phyloP scores from a whole-genome alignment of 345 rosid genomes.

The Draba incana region DNA sequence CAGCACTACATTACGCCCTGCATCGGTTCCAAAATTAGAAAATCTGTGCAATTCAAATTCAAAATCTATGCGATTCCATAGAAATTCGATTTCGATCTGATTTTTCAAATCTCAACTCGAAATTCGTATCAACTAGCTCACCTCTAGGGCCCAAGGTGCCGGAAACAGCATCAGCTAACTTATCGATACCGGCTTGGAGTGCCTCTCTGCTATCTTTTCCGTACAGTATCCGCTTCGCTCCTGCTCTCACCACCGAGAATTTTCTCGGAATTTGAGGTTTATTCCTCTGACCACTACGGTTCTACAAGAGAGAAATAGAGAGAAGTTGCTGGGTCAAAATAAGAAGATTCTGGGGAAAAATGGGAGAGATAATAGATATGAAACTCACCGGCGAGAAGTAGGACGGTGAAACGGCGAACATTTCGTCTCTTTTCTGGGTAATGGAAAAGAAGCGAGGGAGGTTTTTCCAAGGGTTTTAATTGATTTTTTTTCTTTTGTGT shows the following conservation, averaged over 20 bases:
- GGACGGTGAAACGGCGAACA: slow-evolving; percentile 42
- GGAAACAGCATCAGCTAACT: slow-evolving; percentile 90
- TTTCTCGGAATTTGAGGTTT: slow-evolving; percentile 39
- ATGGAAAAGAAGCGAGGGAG: slow-evolving; percentile 13
- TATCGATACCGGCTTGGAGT: slow-evolving; percentile 83
- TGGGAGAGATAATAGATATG: not conserved
- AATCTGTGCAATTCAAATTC: not conserved
- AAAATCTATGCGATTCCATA: no score
- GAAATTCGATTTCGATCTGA: no score
- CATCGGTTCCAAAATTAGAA: slow-evolving; percentile 32
- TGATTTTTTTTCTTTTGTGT: not conserved
- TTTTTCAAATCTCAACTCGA: no score
- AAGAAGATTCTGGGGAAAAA: not conserved
- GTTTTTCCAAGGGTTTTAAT: slow-evolving; percentile 35
- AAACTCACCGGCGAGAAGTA: slow-evolving; percentile 37
- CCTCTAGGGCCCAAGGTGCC: slow-evolving; percentile 84
- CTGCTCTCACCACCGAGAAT: slow-evolving; percentile 63
- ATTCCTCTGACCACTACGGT: slow-evolving; percentile 37
- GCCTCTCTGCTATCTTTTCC: slow-evolving; percentile 74
- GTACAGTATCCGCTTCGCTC: slow-evolving; percentile 65
- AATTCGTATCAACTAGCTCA: slow-evolving; percentile 25
- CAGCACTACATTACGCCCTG: slow-evolving; percentile 85
- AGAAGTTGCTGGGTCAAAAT: not conserved
- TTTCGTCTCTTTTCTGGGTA: slow-evolving; percentile 20
- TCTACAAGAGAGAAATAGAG: slow-evolving; percentile 41